These are phyloP conservation scores for Globisporangium recalcitrans DNA, from an alignment of 352 stramenopile genomes.

Conservation along the genomic window DNA sequence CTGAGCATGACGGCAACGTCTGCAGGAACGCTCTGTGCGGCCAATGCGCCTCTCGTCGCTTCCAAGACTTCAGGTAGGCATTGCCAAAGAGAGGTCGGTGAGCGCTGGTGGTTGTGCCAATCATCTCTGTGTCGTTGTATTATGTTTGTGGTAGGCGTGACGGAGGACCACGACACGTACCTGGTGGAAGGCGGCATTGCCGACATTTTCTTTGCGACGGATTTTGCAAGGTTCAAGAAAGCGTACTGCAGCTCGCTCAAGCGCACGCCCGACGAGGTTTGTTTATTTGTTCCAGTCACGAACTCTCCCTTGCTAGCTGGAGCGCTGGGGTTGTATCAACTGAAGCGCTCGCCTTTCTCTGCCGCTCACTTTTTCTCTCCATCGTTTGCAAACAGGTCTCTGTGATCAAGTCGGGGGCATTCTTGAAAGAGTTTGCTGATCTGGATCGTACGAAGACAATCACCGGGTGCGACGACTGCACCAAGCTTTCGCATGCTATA, in stretches of 20 bases:
- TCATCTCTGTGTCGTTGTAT: neutral
- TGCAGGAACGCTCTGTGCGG: slow-evolving; percentile 57
- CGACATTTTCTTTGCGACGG: slow-evolving; percentile 90
- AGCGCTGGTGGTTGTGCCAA: neutral
- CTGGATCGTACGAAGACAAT: slow-evolving; percentile 78
- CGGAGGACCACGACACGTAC: slow-evolving; percentile 86
- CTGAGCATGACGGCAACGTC: slow-evolving; percentile 68
- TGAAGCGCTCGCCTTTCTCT: neutral
- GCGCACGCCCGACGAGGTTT: slow-evolving; percentile 35
- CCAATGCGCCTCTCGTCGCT: slow-evolving; percentile 84
- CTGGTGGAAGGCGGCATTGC: slow-evolving; percentile 78
- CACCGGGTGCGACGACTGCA: slow-evolving; percentile 32
- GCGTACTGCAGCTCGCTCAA: slow-evolving; percentile 71
- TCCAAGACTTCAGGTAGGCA: slow-evolving; percentile 62
- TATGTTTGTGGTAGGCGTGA: slow-evolving; percentile 31
- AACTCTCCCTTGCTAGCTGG: neutral
- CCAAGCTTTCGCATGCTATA: neutral
- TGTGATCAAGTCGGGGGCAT: slow-evolving; percentile 76
- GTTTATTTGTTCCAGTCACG: neutral
- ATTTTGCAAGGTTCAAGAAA: slow-evolving; percentile 78
- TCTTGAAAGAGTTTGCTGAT: slow-evolving; percentile 79
- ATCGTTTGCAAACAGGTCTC: slow-evolving; percentile 55
- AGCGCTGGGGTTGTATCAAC: neutral
- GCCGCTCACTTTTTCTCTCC: neutral
- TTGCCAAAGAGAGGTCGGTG: neutral